Percentiles rank a stretch among this genome's conserved stretches.
Conservation (phyloP, 179 eudicot species). For the Heliamphora pulchella region DNA sequence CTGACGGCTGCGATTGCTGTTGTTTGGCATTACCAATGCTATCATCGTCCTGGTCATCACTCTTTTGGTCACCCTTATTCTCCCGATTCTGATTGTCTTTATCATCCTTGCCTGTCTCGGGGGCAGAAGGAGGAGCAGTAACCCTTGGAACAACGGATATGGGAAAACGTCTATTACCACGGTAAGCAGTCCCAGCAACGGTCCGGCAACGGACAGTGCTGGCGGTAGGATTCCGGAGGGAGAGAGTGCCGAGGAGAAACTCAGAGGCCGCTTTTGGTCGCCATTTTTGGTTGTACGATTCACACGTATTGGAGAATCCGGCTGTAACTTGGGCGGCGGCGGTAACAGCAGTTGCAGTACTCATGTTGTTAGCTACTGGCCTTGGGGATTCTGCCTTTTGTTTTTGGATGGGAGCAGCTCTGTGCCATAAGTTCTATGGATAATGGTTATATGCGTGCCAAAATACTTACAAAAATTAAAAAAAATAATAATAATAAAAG, state of each 20-base stretch:
- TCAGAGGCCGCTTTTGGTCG: conserved; percentile 1
- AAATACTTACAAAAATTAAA: too few relatives aligned
- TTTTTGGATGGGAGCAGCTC: too few relatives aligned
- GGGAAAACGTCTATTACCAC: neutral
- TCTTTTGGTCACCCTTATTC: neutral
- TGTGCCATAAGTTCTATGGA: too few relatives aligned
- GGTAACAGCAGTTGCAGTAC: neutral
- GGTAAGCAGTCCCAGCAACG: neutral
- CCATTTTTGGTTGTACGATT: neutral
- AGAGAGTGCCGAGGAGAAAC: neutral
- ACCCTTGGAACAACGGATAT: conserved; percentile 11
- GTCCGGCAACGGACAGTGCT: neutral
- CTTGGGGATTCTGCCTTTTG: neutral
- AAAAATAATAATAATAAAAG: too few relatives aligned
- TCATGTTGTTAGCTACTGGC: conserved; percentile 1
- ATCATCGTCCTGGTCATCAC: neutral
- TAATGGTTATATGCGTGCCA: too few relatives aligned
- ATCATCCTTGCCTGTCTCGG: neutral
- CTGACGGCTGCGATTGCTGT: conserved; percentile 1
- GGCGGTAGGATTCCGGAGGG: neutral
- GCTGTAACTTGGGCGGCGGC: conserved; percentile 9
- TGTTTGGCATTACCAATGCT: neutral
- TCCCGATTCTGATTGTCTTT: neutral
- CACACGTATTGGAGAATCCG: neutral
- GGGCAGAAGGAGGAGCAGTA: conserved; percentile 8